These are phyloP conservation scores for Astrephomene gubernaculifera DNA, from an alignment of 139 green algal genomes.

Conservation along the genomic window DNA sequence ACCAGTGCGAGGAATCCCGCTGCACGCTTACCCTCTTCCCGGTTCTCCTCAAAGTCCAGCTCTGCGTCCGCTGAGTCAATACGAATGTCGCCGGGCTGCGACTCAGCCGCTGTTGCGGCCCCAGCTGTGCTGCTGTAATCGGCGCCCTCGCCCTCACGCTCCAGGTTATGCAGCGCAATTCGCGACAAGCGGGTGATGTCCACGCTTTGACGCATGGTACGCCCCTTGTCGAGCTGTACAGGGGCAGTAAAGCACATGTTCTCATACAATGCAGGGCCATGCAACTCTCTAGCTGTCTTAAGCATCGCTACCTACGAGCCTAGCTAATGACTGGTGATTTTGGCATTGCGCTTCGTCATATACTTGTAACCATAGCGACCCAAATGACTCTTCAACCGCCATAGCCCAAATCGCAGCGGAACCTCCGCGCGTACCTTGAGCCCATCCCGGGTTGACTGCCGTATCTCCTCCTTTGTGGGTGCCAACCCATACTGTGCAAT, in stretches of 20 bases:
- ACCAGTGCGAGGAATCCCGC: too few relatives aligned
- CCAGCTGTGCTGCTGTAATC: constrained; percentile 64
- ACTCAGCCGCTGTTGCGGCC: constrained; percentile 55
- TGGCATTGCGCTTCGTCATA: too few relatives aligned
- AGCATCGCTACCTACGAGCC: too few relatives aligned
- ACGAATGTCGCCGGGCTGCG: constrained; percentile 73
- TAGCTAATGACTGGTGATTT: too few relatives aligned
- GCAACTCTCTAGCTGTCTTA: too few relatives aligned
- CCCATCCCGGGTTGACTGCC: constrained; percentile 36
- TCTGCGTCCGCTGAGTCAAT: constrained; percentile 86
- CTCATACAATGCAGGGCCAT: too few relatives aligned
- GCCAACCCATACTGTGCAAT: constrained; percentile 63
- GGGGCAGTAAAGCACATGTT: neutral
- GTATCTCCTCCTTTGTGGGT: constrained; percentile 23
- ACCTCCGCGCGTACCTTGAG: constrained; percentile 4
- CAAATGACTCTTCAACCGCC: too few relatives aligned
- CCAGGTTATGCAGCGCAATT: constrained; percentile 84
- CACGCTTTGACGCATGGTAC: constrained; percentile 66
- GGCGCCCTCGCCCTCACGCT: constrained; percentile 69
- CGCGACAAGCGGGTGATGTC: constrained; percentile 79
- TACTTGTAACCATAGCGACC: too few relatives aligned
- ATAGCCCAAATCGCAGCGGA: too few relatives aligned
- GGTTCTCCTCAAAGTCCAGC: constrained; percentile 84
- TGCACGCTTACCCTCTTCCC: constrained; percentile 58
- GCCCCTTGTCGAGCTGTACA: constrained; percentile 30